Evolutionary conservation across 345 rosid genomes (phyloP).

Genomic region (Acer yangbiense): DNA sequence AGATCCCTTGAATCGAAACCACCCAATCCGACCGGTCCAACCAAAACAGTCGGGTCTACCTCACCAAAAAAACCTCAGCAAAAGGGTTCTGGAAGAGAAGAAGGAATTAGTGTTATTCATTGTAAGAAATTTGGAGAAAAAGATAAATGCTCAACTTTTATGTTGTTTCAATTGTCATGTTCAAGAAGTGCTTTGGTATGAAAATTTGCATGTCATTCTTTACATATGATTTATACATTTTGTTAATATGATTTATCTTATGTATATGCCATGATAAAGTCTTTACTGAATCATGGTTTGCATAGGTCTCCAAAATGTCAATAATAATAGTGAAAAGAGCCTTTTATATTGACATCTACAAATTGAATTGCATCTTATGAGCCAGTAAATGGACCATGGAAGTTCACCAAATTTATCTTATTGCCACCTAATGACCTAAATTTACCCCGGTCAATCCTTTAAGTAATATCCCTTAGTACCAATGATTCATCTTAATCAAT

Average conservation of each 20-base stretch:
- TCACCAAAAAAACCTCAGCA: no score
- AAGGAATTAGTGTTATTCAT: conserved; percentile 85
- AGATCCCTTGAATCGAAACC: no score
- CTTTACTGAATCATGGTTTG: not conserved
- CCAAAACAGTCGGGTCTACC: no score
- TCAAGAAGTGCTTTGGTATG: no score
- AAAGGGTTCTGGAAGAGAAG: conserved; percentile 62
- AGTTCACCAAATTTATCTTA: not conserved
- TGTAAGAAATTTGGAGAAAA: conserved; percentile 74
- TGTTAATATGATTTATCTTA: not conserved
- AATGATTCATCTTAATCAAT: no score
- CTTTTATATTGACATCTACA: not conserved
- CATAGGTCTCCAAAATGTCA: not conserved
- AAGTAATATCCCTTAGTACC: no score
- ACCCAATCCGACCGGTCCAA: no score
- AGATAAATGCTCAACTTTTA: conserved; percentile 45
- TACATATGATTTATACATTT: no score
- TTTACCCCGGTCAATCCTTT: no score
- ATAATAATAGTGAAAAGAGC: not conserved
- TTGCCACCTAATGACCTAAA: no score
- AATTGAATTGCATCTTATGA: not conserved
- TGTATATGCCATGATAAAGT: not conserved
- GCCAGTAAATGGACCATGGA: not conserved
- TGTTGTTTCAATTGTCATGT: not conserved
- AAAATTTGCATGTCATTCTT: not conserved